Percentiles rank a stretch among this genome's conserved stretches.
These are phyloP conservation scores for Coemansia sp. DNA, from an alignment of 192 early-diverging fungal genomes.

Conservation along the genomic window DNA sequence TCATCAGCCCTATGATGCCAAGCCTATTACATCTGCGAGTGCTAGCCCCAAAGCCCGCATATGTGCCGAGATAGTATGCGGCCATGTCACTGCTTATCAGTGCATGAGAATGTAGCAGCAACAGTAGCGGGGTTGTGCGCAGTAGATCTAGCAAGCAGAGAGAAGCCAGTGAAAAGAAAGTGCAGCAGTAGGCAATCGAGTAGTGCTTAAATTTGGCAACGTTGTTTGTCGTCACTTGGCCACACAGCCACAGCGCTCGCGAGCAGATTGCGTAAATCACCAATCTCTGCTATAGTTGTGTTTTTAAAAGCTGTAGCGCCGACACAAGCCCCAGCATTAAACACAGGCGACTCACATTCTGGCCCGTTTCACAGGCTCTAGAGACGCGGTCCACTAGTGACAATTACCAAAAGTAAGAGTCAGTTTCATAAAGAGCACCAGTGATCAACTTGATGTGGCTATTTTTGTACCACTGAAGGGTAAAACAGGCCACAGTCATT, in stretches of 20 bases:
- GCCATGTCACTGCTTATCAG: background rate
- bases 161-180: background rate
- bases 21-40: background rate
- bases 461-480: background rate
- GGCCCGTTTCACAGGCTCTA: background rate
- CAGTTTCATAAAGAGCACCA: background rate
- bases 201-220: background rate
- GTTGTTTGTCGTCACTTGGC: background rate
- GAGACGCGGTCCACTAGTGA: background rate
- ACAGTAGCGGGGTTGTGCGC: background rate
- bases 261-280: background rate
- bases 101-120: background rate
- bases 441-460: background rate
- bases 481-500: conserved; percentile 1
- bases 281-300: background rate
- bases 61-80: background rate
- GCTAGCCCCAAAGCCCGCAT: background rate
- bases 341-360: background rate
- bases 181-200: background rate
- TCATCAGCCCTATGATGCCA: background rate
- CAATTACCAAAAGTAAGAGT: background rate
- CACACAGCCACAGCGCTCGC: background rate
- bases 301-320: background rate
- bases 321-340: background rate
- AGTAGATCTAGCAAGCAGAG: background rate